Base-by-base conservation (phyloP, 2,329 filamentous ascomycete species). In the Helotiales sp. region DNA sequence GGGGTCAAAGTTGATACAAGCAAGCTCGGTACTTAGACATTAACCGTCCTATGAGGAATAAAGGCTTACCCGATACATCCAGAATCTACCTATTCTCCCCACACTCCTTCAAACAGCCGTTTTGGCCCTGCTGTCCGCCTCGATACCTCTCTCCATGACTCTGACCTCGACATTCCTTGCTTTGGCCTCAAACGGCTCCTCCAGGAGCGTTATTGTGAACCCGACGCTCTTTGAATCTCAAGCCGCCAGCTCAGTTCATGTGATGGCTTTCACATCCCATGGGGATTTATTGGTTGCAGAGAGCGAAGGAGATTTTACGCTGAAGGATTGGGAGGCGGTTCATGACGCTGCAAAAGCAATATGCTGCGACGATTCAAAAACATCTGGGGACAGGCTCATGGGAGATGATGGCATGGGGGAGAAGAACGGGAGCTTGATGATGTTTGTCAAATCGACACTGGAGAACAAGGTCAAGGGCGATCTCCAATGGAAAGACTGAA, bases 51-150 rank as follows among this genome's bases (percentile, higher is more conserved):
- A 28, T 60, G 22, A 26, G 52, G 61, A 57, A 52, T 64, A 30
- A 66, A 64, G 54, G 59, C 65, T 72, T 43, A 69, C 55, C 55
- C 61, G 26, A 60, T 52, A 65, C 45, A 60, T 54, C 26, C 71
- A 95, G 90, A 92, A 93, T 77, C 85, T 97, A 49, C 84, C 90
- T 58, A 84, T 97, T 54, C 87, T 99, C 63, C 93, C 96, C 26
- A 87, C 92, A 37, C 85, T 97, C 69, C 81, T 97, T 32, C 93
- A 97, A 78, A 90, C 93, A 1, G 86, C 92, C 5, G 82, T 94
- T 43, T 82, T 96, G 45, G 89, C 92, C 24, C 86, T 98, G 17
- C 83, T 98, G 40, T 93, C 93, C 50, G 93, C 92, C 28, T 90
- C 91, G 1, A 86, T 97, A 37, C 93, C 95, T 13, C 84, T 98